phyloP scores from a whole-genome alignment of 805 yeast species.

The Saccharomycopsis capsularis region DNA sequence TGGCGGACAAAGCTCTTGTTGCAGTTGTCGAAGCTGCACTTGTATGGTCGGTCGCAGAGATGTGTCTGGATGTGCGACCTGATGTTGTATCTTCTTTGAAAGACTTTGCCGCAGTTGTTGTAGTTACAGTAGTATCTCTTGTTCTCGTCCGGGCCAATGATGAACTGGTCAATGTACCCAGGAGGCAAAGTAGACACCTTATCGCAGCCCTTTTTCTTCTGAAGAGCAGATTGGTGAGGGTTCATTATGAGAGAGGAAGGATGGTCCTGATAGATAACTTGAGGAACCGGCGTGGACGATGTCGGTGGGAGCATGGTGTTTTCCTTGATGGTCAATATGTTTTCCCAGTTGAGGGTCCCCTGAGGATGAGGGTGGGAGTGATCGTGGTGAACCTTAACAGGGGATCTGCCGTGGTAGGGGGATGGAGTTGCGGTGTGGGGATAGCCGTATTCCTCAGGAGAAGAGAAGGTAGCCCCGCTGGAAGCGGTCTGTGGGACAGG shows the following conservation, averaged over 20 bases:
- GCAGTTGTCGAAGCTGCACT: conserved; percentile 59
- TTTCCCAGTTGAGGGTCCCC: not conserved
- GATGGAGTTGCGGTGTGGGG: conserved; percentile 11
- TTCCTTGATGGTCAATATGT: too few relatives aligned
- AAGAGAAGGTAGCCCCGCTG: not conserved
- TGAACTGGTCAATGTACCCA: conserved; percentile 79
- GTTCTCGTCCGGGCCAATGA: conserved; percentile 70
- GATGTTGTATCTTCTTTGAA: conserved; percentile 84
- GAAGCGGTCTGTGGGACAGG: not conserved
- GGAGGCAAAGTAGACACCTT: conserved; percentile 67
- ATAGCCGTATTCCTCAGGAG: conserved; percentile 1
- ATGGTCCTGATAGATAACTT: conserved; percentile 1
- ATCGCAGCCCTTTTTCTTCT: conserved; percentile 26
- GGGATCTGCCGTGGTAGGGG: conserved; percentile 17
- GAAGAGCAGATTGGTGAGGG: not conserved
- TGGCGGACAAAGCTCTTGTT: conserved; percentile 87
- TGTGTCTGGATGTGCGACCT: conserved; percentile 97
- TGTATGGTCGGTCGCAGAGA: conserved; percentile 86
- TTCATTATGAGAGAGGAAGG: not conserved
- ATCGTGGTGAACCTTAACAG: conserved; percentile 15
- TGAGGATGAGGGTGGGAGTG: not conserved
- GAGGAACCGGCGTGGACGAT: not conserved
- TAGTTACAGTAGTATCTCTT: conserved; percentile 69
- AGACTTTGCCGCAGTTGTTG: conserved; percentile 72
- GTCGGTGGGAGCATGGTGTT: not conserved